Percentiles rank a stretch among this genome's conserved stretches.
Evolutionary conservation across 495 filamentous ascomycete genomes (phyloP).

Genomic region (Tetracladium setigerum): DNA sequence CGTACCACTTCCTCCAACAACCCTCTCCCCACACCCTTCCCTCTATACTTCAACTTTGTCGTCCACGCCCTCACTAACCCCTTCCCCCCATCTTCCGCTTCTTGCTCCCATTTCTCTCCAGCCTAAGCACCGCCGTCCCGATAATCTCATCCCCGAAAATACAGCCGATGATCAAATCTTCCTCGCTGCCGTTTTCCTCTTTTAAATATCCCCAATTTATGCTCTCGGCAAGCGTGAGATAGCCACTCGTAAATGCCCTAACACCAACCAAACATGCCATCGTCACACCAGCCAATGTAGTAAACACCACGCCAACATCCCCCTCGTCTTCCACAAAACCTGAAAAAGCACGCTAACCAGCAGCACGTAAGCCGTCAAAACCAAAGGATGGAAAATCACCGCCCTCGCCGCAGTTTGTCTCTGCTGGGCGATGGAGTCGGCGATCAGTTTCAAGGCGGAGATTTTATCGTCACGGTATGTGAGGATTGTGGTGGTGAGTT

Average conservation of each 20-base stretch:
- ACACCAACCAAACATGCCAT: slow-evolving; percentile 37
- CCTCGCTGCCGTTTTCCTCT: slow-evolving; percentile 25
- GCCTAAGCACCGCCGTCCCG: slow-evolving; percentile 42
- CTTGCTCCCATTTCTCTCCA: slow-evolving; percentile 12
- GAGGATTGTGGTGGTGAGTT: slow-evolving; percentile 20
- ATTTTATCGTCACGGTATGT: slow-evolving; percentile 29
- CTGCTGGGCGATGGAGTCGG: slow-evolving; percentile 57
- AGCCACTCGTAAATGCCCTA: slow-evolving; percentile 33
- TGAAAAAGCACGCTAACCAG: slow-evolving; percentile 28
- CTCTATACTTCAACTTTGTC: slow-evolving; percentile 56
- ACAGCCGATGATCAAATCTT: slow-evolving; percentile 42
- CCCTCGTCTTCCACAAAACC: slow-evolving; percentile 23
- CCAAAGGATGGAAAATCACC: slow-evolving; percentile 45
- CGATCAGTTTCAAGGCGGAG: slow-evolving; percentile 41
- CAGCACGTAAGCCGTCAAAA: slow-evolving; percentile 30
- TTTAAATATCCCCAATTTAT: slow-evolving; percentile 42
- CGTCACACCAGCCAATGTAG: slow-evolving; percentile 34
- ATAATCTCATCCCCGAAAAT: slow-evolving; percentile 52
- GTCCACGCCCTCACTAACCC: slow-evolving; percentile 70
- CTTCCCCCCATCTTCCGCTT: slow-evolving; percentile 34
- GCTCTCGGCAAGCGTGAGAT: slow-evolving; percentile 44
- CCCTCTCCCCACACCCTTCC: slow-evolving; percentile 57
- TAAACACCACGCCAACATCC: slow-evolving; percentile 29
- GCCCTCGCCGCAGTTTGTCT: slow-evolving; percentile 43
- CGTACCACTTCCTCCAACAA: slow-evolving; percentile 60